Conservation (phyloP, 257 asterid genomes). For the Solanum chmielewskii region DNA sequence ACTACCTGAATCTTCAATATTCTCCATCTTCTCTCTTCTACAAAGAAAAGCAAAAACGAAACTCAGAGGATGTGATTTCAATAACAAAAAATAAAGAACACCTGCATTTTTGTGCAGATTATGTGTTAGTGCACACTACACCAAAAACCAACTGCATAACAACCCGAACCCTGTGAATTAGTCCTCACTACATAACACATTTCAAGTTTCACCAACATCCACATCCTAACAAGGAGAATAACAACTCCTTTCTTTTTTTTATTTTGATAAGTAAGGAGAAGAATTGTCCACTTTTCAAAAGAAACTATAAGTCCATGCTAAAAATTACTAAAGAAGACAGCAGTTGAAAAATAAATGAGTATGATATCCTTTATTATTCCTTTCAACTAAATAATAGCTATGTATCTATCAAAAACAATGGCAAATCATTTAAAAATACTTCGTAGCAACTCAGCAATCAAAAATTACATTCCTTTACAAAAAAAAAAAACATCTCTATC, state of each 20-base stretch:
- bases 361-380: not conserved
- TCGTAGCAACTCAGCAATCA: not conserved
- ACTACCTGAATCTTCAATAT: constrained; percentile 63
- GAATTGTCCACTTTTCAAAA: not conserved
- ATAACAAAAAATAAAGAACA: not conserved
- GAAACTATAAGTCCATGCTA: not conserved
- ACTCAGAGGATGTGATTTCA: not conserved
- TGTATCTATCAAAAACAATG: not conserved
- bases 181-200: not conserved
- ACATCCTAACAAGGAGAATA: not conserved
- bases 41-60: not conserved
- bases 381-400: not conserved
- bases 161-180: not conserved
- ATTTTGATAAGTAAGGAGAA: not conserved
- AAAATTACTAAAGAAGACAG: not conserved
- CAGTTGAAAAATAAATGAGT: not conserved
- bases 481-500: not conserved
- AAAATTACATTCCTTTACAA: not conserved
- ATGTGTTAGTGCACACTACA: not conserved
- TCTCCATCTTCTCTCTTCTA: constrained; percentile 55
- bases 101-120: not conserved
- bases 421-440: not conserved
- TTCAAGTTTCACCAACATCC: not conserved
- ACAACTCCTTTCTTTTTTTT: not conserved
- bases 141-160: not conserved